A percentile compares a stretch with the other conserved stretches of the same genome.
Conservation (phyloP, 495 filamentous ascomycete species). For the Penicillium bovifimosum region DNA sequence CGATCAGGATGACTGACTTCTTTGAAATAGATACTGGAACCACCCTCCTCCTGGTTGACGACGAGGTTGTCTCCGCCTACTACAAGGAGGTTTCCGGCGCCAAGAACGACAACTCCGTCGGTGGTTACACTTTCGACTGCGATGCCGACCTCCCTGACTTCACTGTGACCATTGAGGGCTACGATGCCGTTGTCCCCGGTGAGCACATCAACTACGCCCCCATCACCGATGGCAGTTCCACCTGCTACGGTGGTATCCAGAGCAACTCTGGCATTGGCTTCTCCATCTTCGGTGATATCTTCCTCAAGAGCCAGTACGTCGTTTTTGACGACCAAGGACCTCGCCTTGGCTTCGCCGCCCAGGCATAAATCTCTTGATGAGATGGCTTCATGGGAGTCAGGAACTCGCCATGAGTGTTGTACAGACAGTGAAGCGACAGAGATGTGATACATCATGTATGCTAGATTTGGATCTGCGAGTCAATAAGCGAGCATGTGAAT, state of each 20-base stretch:
- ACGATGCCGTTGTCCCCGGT: slow-evolving; percentile 42
- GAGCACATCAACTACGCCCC: slow-evolving; percentile 41
- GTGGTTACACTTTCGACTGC: slow-evolving; percentile 70
- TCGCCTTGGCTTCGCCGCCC: slow-evolving; percentile 56
- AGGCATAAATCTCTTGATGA: slow-evolving; percentile 22
- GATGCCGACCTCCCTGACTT: slow-evolving; percentile 55
- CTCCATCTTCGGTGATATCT: slow-evolving; percentile 71
- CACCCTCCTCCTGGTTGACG: slow-evolving; percentile 60
- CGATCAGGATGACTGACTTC: not conserved
- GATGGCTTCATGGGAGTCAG: not conserved
- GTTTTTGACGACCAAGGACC: slow-evolving; percentile 61
- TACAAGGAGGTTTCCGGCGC: slow-evolving; percentile 54
- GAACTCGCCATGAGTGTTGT: not conserved
- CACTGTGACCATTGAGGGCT: slow-evolving; percentile 48
- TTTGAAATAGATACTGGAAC: slow-evolving; percentile 56
- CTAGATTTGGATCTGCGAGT: slow-evolving; percentile 10
- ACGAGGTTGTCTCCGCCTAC: slow-evolving; percentile 54
- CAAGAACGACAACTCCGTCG: slow-evolving; percentile 38
- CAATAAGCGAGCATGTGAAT: slow-evolving; percentile 8
- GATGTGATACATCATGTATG: not conserved
- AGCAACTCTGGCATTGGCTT: slow-evolving; percentile 56
- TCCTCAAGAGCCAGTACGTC: slow-evolving; percentile 73
- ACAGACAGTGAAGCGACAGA: slow-evolving; percentile 1
- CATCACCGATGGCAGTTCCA: slow-evolving; percentile 36
- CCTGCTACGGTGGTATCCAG: slow-evolving; percentile 63